These are phyloP conservation scores for Bipolaris bicolor DNA, from an alignment of 2,329 filamentous ascomycete genomes.

Conservation along the genomic window DNA sequence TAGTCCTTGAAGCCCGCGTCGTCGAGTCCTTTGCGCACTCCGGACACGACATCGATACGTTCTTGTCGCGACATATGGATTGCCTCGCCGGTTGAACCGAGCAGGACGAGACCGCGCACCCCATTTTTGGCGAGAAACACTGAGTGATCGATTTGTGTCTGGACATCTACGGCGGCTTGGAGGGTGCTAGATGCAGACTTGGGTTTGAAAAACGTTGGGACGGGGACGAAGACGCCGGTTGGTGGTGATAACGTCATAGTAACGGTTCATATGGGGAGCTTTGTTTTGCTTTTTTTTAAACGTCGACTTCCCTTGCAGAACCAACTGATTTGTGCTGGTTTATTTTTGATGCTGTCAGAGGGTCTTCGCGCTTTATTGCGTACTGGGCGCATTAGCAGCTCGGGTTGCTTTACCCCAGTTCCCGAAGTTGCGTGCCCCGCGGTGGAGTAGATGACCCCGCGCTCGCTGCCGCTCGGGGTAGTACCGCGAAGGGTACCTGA, in stretches of 20 bases:
- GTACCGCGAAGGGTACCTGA: slow-evolving; percentile 11
- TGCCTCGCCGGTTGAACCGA: slow-evolving; percentile 69
- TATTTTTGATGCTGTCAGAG: background rate
- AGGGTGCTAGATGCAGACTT: slow-evolving; percentile 52
- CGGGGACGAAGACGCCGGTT: slow-evolving; percentile 50
- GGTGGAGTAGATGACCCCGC: slow-evolving; percentile 33
- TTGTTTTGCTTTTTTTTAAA: background rate
- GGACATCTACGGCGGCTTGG: slow-evolving; percentile 62
- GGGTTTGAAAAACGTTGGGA: slow-evolving; percentile 69
- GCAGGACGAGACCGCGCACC: slow-evolving; percentile 66
- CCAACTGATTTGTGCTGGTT: background rate
- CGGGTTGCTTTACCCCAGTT: slow-evolving; percentile 33
- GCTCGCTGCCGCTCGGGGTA: slow-evolving; percentile 29
- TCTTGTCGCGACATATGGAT: slow-evolving; percentile 67
- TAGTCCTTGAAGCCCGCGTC: slow-evolving; percentile 63
- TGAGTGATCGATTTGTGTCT: slow-evolving; percentile 64
- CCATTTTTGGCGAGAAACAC: slow-evolving; percentile 66
- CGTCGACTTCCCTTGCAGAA: background rate
- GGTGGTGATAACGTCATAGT: slow-evolving; percentile 40
- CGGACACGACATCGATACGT: slow-evolving; percentile 61
- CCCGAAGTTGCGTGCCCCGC: slow-evolving; percentile 35
- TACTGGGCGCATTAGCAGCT: slow-evolving; percentile 22
- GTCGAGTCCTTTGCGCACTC: slow-evolving; percentile 62
- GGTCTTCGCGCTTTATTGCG: slow-evolving; percentile 5
- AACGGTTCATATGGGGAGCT: slow-evolving; percentile 15